These are phyloP conservation scores for Elaphomyces granulatus DNA, from an alignment of 495 filamentous ascomycete genomes.

Conservation along the genomic window DNA sequence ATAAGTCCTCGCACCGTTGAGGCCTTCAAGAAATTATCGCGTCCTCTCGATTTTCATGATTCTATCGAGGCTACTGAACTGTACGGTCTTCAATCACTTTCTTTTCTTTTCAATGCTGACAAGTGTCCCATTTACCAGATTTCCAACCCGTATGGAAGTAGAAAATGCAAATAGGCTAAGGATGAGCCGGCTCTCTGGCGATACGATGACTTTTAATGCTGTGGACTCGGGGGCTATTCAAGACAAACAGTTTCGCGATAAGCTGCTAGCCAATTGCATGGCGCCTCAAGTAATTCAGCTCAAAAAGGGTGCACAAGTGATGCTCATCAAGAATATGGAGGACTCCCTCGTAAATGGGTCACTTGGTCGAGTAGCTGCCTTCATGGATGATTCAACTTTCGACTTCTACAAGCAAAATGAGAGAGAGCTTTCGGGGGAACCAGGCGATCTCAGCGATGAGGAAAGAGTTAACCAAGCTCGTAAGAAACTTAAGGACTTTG, in stretches of 20 bases:
- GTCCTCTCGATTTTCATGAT: slow-evolving; percentile 58
- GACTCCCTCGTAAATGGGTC: slow-evolving; percentile 89
- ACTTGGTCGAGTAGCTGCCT: slow-evolving; percentile 67
- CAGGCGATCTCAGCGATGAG: slow-evolving; percentile 26
- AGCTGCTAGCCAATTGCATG: slow-evolving; percentile 80
- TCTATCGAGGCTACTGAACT: slow-evolving; percentile 80
- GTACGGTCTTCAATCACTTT: slow-evolving; percentile 27
- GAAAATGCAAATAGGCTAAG: slow-evolving; percentile 68
- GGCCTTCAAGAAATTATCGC: slow-evolving; percentile 54
- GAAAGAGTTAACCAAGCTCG: slow-evolving; percentile 30
- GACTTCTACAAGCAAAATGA: slow-evolving; percentile 45
- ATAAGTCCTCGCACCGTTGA: slow-evolving; percentile 53
- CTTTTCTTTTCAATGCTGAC: no score
- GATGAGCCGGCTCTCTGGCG: slow-evolving; percentile 57
- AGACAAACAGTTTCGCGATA: slow-evolving; percentile 55
- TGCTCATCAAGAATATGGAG: slow-evolving; percentile 99
- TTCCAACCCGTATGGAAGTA: slow-evolving; percentile 82
- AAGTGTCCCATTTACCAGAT: no score
- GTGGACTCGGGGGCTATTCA: slow-evolving; percentile 58
- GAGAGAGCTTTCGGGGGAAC: slow-evolving; percentile 34
- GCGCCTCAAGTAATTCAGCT: slow-evolving; percentile 61
- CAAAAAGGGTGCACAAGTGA: slow-evolving; percentile 89
- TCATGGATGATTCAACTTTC: slow-evolving; percentile 74
- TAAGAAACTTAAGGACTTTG: slow-evolving; percentile 34
- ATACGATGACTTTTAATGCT: slow-evolving; percentile 50